Percentiles rank a stretch among this genome's conserved stretches.
These are phyloP conservation scores for Nevesoporus exiguus DNA, from an alignment of 768 basidiomycete species.

Conservation along the genomic window DNA sequence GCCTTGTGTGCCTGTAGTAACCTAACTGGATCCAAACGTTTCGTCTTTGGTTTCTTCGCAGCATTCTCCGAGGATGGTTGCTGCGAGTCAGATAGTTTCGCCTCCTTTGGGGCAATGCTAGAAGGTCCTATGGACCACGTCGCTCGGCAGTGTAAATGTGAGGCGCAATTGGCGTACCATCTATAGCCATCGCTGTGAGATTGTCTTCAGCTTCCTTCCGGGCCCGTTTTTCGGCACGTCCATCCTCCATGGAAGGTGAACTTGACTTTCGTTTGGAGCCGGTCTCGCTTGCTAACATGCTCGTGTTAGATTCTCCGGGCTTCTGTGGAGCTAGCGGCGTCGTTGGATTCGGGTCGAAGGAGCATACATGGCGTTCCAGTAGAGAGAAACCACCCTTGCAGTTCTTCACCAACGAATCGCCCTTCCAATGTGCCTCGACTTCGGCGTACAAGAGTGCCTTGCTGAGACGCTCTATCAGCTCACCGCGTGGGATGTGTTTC, in stretches of 20 bases:
- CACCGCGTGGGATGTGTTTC: slow-evolving; percentile 77
- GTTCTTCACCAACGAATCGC: slow-evolving; percentile 53
- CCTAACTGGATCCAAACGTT: slow-evolving; percentile 40
- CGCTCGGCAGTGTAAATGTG: slow-evolving; percentile 25
- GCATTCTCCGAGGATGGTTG: slow-evolving; percentile 17
- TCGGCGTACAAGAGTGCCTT: slow-evolving; percentile 80
- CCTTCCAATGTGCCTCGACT: slow-evolving; percentile 80
- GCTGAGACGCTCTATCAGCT: slow-evolving; percentile 74
- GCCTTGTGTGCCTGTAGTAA: slow-evolving; percentile 57
- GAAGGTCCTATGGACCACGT: slow-evolving; percentile 16
- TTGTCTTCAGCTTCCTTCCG: slow-evolving; percentile 47
- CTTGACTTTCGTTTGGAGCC: slow-evolving; percentile 51
- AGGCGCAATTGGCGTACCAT: slow-evolving; percentile 31
- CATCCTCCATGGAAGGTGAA: slow-evolving; percentile 42
- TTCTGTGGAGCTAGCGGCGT: slow-evolving; percentile 17
- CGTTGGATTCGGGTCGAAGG: slow-evolving; percentile 40
- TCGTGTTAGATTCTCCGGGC: slow-evolving; percentile 8
- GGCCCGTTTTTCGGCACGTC: slow-evolving; percentile 61
- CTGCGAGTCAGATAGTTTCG: slow-evolving; percentile 18
- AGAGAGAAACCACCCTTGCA: slow-evolving; percentile 74
- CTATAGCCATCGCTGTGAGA: slow-evolving; percentile 37
- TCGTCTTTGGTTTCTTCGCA: slow-evolving; percentile 35
- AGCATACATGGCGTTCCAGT: slow-evolving; percentile 72
- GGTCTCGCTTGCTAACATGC: slow-evolving; percentile 18
- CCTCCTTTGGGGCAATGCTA: slow-evolving; percentile 16